Evolutionary conservation across 2,329 filamentous ascomycete species (phyloP), one percentile per base, ranked within the genome.

Genomic region (Sporothrix sp.): DNA sequence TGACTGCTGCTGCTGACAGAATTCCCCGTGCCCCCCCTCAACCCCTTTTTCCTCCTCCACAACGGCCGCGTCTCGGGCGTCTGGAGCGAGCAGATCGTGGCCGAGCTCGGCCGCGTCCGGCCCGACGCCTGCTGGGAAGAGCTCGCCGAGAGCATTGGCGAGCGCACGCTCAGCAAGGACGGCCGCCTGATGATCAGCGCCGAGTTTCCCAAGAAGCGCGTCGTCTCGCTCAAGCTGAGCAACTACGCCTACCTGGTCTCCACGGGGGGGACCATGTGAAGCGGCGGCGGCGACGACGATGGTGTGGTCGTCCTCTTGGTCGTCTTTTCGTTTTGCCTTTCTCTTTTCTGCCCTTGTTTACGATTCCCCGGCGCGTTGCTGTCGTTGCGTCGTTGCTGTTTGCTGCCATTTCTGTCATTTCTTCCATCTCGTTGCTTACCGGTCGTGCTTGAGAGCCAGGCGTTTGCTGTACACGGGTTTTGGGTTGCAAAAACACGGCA

Each of bases 21-120:
- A 61, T 85, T 83, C 2, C 78, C 81, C 3, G 73, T 84, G 13
- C 84, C 83, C 3, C 76, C 81, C 1, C 67, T 87, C 4, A 87
- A 88, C 58, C 85, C 85, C 0, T 87, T 82, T 60, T 89, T 87
- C 61, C 68, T 83, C 51, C 66, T 87, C 37, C 51, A 73, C 30
- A 70, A 79, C 42, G 75, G 76, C 33, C 66, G 71, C 59, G 84
- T 81, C 58, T 81, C 78, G 1, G 85, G 85, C 5, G 74, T 89
- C 2, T 89, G 84, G 85, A 87, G 80, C 61, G 77, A 84, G 8
- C 63, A 68, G 7, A 87, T 88, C 40, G 67, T 87, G 9, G 68
- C 74, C 21, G 73, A 78, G 52, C 72, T 89, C 48, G 70, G 72
- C 28, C 68, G 71, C 33, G 73, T 77, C 11, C 75, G 84, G 6